Percentiles rank a stretch among this genome's conserved stretches.
Evolutionary conservation across 78 protist species (phyloP).

Genomic region (Dictyostelium brefeldianum): DNA sequence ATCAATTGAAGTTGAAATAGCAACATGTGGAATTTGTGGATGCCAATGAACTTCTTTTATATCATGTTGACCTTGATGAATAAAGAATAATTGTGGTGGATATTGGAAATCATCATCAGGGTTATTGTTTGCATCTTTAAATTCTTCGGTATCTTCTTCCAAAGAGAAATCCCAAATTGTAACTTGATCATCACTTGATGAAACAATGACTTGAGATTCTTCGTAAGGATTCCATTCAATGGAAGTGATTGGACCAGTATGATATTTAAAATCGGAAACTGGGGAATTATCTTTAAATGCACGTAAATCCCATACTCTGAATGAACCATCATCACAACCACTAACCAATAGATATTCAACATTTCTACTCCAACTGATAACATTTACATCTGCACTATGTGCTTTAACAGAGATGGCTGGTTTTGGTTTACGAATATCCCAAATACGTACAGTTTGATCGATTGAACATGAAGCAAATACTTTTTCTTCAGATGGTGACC

Average conservation of each 20-base stretch:
- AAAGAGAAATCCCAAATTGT: conserved; percentile 96
- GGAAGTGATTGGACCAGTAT: conserved; percentile 91
- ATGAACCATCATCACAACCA: conserved; percentile 97
- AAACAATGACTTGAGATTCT: conserved; percentile 91
- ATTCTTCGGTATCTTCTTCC: conserved; percentile 91
- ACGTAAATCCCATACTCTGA: conserved; percentile 96
- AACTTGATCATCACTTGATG: conserved; percentile 86
- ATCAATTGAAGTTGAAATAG: conserved; percentile 90
- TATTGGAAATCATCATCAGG: conserved; percentile 71
- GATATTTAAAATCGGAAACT: conserved; percentile 86
- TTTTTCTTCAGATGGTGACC: conserved; percentile 91
- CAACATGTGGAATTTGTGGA: conserved; percentile 92
- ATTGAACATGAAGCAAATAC: conserved; percentile 88
- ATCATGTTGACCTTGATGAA: conserved; percentile 96
- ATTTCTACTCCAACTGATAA: conserved; percentile 90
- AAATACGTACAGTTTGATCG: conserved; percentile 85
- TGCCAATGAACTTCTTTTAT: conserved; percentile 97
- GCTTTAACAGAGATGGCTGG: conserved; percentile 81
- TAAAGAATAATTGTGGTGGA: conserved; percentile 94
- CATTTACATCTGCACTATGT: conserved; percentile 93
- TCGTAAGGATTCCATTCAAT: conserved; percentile 96
- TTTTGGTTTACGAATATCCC: conserved; percentile 88
- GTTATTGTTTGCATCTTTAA: conserved; percentile 4
- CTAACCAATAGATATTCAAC: conserved; percentile 90
- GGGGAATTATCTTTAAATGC: conserved; percentile 45